Conservation (phyloP, 225 moss, liverwort and hornwort genomes). For the Ulota crispa region DNA sequence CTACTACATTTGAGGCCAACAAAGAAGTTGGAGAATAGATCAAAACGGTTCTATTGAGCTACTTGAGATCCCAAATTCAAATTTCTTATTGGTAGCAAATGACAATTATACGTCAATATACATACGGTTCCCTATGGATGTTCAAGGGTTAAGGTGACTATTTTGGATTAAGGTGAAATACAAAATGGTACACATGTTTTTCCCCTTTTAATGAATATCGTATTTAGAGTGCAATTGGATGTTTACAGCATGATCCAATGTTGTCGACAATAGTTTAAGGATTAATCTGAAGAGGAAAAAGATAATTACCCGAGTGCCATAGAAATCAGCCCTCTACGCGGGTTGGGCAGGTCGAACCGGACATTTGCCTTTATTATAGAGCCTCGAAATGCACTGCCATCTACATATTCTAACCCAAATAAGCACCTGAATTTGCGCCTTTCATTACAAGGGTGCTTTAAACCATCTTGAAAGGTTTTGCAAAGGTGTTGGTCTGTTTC, state of each 20-base stretch:
- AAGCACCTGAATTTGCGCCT: constrained; percentile 17
- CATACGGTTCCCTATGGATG: too few species aligned
- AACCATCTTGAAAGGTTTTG: constrained; percentile 7
- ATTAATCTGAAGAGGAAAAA: neutral
- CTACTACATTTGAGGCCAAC: too few species aligned
- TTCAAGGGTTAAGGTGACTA: too few species aligned
- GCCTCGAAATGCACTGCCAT: neutral
- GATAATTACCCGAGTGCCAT: constrained; percentile 24
- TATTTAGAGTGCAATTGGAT: neutral
- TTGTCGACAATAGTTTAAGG: neutral
- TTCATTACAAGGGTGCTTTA: neutral
- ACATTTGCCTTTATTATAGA: constrained; percentile 8
- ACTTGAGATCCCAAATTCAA: too few species aligned
- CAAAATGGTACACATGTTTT: too few species aligned
- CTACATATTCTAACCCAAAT: neutral
- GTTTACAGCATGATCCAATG: neutral
- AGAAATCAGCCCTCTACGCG: neutral
- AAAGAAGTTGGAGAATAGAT: too few species aligned
- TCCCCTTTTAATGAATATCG: too few species aligned
- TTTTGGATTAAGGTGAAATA: too few species aligned
- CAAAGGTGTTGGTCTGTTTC: neutral
- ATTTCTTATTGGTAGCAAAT: too few species aligned
- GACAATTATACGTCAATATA: too few species aligned
- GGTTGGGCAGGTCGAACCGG: constrained; percentile 8
- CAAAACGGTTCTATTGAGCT: too few species aligned